A percentile compares a stretch with the other conserved stretches of the same genome.
Conservation (phyloP, 768 basidiomycete species). For the Rhodotorula paludigena region DNA sequence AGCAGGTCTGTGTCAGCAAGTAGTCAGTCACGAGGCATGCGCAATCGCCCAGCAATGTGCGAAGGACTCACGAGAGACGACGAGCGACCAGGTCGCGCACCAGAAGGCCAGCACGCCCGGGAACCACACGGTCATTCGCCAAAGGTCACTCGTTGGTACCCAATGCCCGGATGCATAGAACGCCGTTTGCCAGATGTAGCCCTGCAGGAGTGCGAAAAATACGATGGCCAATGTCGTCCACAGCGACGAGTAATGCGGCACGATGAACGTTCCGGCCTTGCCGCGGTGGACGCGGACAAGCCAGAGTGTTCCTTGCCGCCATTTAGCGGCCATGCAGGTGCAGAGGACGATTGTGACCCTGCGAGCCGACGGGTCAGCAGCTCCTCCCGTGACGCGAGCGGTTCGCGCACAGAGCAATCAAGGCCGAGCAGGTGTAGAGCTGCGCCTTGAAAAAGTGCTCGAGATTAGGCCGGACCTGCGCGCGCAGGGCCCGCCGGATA, state of each 20-base stretch:
- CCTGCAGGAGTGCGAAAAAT: slow-evolving; percentile 9
- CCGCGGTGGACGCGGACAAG: slow-evolving; percentile 4
- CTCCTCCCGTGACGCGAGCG: neutral
- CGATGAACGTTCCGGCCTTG: slow-evolving; percentile 12
- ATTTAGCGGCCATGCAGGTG: slow-evolving; percentile 7
- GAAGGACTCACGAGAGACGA: neutral
- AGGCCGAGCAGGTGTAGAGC: slow-evolving; percentile 8
- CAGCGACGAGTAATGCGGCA: slow-evolving; percentile 16
- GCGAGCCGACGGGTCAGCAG: neutral
- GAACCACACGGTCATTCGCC: neutral
- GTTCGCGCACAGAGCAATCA: neutral
- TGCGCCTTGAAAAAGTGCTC: neutral
- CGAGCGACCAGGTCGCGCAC: neutral
- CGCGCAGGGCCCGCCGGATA: neutral
- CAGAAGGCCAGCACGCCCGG: slow-evolving; percentile 2
- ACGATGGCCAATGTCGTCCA: neutral
- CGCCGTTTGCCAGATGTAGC: neutral
- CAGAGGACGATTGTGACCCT: neutral
- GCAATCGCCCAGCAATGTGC: no score
- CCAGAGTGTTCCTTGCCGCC: slow-evolving; percentile 9
- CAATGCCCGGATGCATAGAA: neutral
- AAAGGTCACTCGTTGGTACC: neutral
- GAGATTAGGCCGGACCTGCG: neutral
- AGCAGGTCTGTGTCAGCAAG: slow-evolving; percentile 3
- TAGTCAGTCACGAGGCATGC: neutral